Conservation (phyloP, 306 rosid species). For the Prunus mume region DNA sequence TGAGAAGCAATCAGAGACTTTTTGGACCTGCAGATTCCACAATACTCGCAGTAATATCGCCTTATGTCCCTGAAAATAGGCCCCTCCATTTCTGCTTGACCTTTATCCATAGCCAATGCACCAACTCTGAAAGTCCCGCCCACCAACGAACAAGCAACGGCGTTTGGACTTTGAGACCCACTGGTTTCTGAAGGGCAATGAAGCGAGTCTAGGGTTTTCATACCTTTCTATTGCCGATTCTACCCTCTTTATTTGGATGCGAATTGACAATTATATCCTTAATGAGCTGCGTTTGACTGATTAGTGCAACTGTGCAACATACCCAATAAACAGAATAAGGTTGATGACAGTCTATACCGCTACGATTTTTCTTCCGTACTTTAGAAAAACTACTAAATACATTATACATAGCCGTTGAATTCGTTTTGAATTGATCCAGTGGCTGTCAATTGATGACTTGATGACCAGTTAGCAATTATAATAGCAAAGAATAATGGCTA, state of each 20-base stretch:
- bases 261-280: background rate
- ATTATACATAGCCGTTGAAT: too few relatives aligned
- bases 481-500: too few relatives aligned
- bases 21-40: slow-evolving; percentile 71
- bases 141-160: background rate
- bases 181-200: background rate
- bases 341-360: too few relatives aligned
- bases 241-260: background rate
- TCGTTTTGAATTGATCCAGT: too few relatives aligned
- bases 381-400: too few relatives aligned
- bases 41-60: slow-evolving; percentile 50
- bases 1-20: slow-evolving; percentile 58
- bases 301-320: too few relatives aligned
- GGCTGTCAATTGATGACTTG: too few relatives aligned
- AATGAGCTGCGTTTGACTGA: background rate
- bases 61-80: slow-evolving; percentile 50
- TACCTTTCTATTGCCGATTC: background rate
- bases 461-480: too few relatives aligned
- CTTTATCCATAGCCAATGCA: slow-evolving; percentile 33
- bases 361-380: too few relatives aligned
- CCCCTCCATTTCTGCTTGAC: slow-evolving; percentile 16
- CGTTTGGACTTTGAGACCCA: background rate
- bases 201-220: background rate
- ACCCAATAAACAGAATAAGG: too few relatives aligned
- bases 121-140: background rate